phyloP scores from a whole-genome alignment of 305 asterid genomes.

The Plantago rigida region DNA sequence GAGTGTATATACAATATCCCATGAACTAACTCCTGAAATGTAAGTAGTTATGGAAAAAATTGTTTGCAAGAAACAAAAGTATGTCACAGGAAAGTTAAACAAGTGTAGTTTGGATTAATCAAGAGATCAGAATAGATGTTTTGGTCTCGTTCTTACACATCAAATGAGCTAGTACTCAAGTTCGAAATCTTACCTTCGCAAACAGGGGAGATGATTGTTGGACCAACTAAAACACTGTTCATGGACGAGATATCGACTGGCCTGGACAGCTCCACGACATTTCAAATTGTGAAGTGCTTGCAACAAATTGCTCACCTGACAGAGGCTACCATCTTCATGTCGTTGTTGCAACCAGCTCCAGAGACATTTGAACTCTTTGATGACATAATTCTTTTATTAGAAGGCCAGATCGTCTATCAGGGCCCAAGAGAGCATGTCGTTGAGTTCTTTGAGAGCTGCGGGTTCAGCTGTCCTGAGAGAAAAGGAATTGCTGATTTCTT shows the following conservation, averaged over 20 bases:
- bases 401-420: slow-evolving; percentile 62
- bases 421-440: slow-evolving; percentile 65
- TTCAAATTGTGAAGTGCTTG: slow-evolving; percentile 58
- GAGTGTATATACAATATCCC: too few species aligned
- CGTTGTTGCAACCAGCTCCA: slow-evolving; percentile 84
- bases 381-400: slow-evolving; percentile 66
- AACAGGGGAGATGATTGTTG: slow-evolving; percentile 81
- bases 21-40: too few species aligned
- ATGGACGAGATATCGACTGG: slow-evolving; percentile 98
- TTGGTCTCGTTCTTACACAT: slow-evolving; percentile 1
- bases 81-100: too few species aligned
- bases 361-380: slow-evolving; percentile 77
- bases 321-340: slow-evolving; percentile 68
- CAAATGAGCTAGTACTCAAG: slow-evolving; percentile 1
- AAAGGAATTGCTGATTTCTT: slow-evolving; percentile 84
- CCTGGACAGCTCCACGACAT: slow-evolving; percentile 81
- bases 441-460: slow-evolving; percentile 57
- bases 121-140: background rate
- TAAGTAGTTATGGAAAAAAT: too few species aligned
- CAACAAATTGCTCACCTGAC: slow-evolving; percentile 51
- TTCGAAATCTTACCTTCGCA: slow-evolving; percentile 1
- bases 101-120: background rate
- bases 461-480: slow-evolving; percentile 72
- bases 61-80: too few species aligned
- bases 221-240: slow-evolving; percentile 65